A percentile compares a stretch with the other conserved stretches of the same genome.
Evolutionary conservation across 148 eudicot genomes (phyloP).

Genomic region (Limonium bicolor): DNA sequence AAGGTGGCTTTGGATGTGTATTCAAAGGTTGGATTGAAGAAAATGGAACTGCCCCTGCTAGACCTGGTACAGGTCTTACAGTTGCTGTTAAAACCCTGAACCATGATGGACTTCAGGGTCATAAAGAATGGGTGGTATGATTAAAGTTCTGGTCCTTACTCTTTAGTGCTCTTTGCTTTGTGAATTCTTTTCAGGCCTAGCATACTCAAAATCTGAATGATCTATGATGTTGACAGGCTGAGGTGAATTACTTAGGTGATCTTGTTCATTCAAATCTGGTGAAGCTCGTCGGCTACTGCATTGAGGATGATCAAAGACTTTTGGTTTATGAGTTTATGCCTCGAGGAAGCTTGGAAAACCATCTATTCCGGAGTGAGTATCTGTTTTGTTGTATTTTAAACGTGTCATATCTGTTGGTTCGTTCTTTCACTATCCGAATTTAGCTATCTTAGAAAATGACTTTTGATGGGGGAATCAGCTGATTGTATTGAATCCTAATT

Average conservation of each 20-base stretch:
- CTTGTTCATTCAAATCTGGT: conserved; percentile 66
- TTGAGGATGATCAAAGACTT: conserved; percentile 76
- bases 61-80: conserved; percentile 70
- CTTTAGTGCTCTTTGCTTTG: conserved; percentile 1
- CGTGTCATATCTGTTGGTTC: too few relatives aligned
- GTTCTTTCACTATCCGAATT: too few relatives aligned
- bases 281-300: conserved; percentile 57
- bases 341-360: conserved; percentile 81
- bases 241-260: conserved; percentile 62
- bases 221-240: conserved; percentile 60
- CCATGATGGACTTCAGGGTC: conserved; percentile 84
- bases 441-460: background rate
- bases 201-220: too few relatives aligned
- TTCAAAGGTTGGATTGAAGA: conserved; percentile 75
- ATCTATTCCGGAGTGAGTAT: conserved; percentile 58
- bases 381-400: conserved; percentile 5
- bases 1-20: conserved; percentile 74
- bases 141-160: background rate
- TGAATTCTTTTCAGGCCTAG: background rate
- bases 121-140: conserved; percentile 73
- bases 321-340: conserved; percentile 73
- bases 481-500: too few relatives aligned
- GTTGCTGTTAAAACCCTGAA: conserved; percentile 72
- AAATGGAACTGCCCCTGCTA: conserved; percentile 69
- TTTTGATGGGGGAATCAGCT: background rate